Evolutionary conservation across 768 basidiomycete genomes (phyloP).

Genomic region (Pleurotus citrinopileatus): DNA sequence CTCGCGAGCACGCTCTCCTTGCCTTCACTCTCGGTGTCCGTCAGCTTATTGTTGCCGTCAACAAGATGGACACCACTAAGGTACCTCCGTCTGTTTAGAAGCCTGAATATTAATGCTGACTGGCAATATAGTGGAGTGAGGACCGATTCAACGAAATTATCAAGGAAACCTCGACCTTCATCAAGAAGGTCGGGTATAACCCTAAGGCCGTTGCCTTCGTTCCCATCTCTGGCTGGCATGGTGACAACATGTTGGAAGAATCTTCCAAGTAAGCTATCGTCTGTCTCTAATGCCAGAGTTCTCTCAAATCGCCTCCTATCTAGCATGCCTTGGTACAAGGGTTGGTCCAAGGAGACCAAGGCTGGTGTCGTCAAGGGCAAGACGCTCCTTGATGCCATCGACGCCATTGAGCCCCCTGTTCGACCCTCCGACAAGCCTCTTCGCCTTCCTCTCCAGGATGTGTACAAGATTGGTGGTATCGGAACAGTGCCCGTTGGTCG

Average conservation of each 20-base stretch:
- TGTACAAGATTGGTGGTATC: conserved; percentile 99
- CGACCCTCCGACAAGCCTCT: conserved; percentile 99
- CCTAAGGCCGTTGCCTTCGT: conserved; percentile 98
- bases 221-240: conserved; percentile 99
- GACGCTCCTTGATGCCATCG: conserved; percentile 99
- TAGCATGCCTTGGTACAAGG: conserved; percentile 99
- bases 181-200: conserved; percentile 99
- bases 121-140: conserved; percentile 84
- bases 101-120: not conserved
- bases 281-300: not conserved
- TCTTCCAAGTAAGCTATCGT: conserved; percentile 72
- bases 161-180: conserved; percentile 97
- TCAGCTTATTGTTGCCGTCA: conserved; percentile 99
- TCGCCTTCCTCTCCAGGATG: conserved; percentile 99
- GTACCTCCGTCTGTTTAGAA: conserved; percentile 32
- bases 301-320: conserved; percentile 18
- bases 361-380: conserved; percentile 92
- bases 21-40: conserved; percentile 99
- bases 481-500: conserved; percentile 99
- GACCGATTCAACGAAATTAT: conserved; percentile 99
- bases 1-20: conserved; percentile 99
- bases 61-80: conserved; percentile 99
- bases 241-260: conserved; percentile 99
- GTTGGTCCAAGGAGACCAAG: conserved; percentile 98
- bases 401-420: conserved; percentile 96